Evolutionary conservation across 805 yeast species (phyloP), one percentile per base, ranked within the genome.

Genomic region (Lachancea sp.): DNA sequence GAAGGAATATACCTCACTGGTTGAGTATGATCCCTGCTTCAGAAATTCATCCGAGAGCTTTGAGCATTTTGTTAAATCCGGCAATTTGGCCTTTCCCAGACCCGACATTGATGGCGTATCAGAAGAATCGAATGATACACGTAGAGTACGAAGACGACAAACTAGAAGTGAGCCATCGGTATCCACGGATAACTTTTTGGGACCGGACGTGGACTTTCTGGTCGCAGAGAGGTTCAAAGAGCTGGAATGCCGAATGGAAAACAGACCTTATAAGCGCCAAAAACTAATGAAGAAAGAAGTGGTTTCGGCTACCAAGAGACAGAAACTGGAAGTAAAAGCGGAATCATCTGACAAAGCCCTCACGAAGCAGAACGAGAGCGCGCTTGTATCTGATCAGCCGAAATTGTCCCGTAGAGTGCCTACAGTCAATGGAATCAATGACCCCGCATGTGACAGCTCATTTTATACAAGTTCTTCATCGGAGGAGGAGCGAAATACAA

Each of bases 1-100:
- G 20, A 63, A 69, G 42, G 75, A 78, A 48, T 82, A 72, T 54
- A 75, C 77, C 16, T 77, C 85, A 0, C 55, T 81, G 31, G 74
- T 71, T 0, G 75, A 74, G 15, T 83, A 79, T 73, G 73, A 80
- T 47, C 88, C 88, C 0, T 51, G 57, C 12, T 47, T 45, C 34
- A 41, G 40, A 15, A 57, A 63, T 36, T 65, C 67, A 1, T 52
- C 63, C 8, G 66, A 64, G 13, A 64, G 69, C 54, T 46, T 64
- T 53, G 40, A 53, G 47, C 42, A 56, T 48, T 40, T 71, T 61
- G 40, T 60, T 38, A 20, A 52, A 33, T 55, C 51, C 30, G 49
- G 48, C 19, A 75, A 63, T 38, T 63, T 63, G 45, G 60, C 64
- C 3, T 44, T 30, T 8, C 32, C 59, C 13, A 46, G 61, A 24